Evolutionary conservation across 495 filamentous ascomycete species (phyloP).

Genomic region (Hyaloscypha bicolor): DNA sequence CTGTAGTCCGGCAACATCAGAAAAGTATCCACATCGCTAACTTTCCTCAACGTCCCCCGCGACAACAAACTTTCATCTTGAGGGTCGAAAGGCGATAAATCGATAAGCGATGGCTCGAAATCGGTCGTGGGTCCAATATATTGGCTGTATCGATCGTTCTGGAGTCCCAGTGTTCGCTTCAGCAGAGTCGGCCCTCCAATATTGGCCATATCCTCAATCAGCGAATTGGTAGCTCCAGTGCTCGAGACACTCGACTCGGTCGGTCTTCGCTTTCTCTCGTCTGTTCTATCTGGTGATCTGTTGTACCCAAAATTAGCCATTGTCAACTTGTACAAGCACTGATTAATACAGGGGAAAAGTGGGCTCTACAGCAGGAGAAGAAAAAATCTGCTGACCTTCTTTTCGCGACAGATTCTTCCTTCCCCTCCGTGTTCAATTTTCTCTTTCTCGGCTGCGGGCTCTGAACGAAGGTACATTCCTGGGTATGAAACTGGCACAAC

Average conservation of each 20-base stretch:
- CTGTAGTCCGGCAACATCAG: constrained; percentile 70
- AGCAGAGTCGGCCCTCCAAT: constrained; percentile 61
- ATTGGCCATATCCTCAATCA: constrained; percentile 63
- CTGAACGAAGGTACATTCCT: constrained; percentile 64
- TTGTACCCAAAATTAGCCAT: constrained; percentile 12
- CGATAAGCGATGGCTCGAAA: constrained; percentile 72
- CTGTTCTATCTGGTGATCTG: constrained; percentile 54
- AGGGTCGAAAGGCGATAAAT: constrained; percentile 69
- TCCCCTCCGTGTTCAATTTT: constrained; percentile 63
- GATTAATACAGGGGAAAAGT: constrained; percentile 22
- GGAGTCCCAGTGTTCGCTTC: constrained; percentile 66
- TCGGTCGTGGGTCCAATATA: constrained; percentile 71
- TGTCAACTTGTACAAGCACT: constrained; percentile 6
- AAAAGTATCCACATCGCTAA: constrained; percentile 83
- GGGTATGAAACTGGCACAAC: constrained; percentile 61
- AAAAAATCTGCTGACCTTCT: constrained; percentile 54
- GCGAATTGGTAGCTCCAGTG: constrained; percentile 50
- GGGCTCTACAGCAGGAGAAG: constrained; percentile 29
- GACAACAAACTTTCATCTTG: constrained; percentile 71
- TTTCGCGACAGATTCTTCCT: constrained; percentile 56
- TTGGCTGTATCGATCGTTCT: constrained; percentile 62
- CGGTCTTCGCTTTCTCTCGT: constrained; percentile 54
- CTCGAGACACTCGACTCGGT: constrained; percentile 56
- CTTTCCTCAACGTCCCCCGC: constrained; percentile 72
- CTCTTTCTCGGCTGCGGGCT: constrained; percentile 75